Base-by-base conservation (phyloP, 2,329 filamentous ascomycete species). In the Diplodia corticola region DNA sequence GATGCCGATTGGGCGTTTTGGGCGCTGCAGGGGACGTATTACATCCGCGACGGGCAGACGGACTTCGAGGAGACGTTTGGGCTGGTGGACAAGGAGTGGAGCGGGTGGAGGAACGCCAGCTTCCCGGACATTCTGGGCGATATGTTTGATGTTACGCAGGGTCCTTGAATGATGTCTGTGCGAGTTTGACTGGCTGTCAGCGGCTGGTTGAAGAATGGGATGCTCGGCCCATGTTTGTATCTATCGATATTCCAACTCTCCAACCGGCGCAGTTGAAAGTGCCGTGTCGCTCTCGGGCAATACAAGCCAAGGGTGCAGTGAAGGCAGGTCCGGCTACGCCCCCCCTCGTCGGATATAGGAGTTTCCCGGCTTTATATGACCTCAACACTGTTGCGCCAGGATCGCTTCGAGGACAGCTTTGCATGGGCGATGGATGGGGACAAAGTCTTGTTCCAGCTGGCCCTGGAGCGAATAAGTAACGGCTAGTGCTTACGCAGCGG, bases 1-100 rank as follows among this genome's bases (percentile, higher is more conserved):
- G 84, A 88, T 70, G 82, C 82, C 37, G 86, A 88, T 68, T 88
- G 86, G 85, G 81, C 82, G 1, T 77, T 86, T 13, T 88, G 86
- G 86, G 83, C 83, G 4, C 70, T 88, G 50, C 81, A 85, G 73
- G 86, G 86, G 13, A 84, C 82, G 67, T 88, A 87, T 69, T 88
- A 88, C 69, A 79, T 86, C 12, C 78, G 85, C n/a, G 77, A 83
- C 65, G 80, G 81, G 30, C 74, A 70, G 9, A 74, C 84, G 17
- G 82, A 86, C 68, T 77, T 77, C 49, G 83, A 87, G 33, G 85
- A 88, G 77, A 77, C 76, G 0, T 88, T 80, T 79, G 86, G 84
- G 0, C 72, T 83, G 17, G 65, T 86, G 66, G 79, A 84, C 64
- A 74, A 76, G 22, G 70, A 81, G 9, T 83, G 81, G 81, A 73